Base-by-base conservation (phyloP, 2,329 filamentous ascomycete species). In the Paramyrothecium sp. region DNA sequence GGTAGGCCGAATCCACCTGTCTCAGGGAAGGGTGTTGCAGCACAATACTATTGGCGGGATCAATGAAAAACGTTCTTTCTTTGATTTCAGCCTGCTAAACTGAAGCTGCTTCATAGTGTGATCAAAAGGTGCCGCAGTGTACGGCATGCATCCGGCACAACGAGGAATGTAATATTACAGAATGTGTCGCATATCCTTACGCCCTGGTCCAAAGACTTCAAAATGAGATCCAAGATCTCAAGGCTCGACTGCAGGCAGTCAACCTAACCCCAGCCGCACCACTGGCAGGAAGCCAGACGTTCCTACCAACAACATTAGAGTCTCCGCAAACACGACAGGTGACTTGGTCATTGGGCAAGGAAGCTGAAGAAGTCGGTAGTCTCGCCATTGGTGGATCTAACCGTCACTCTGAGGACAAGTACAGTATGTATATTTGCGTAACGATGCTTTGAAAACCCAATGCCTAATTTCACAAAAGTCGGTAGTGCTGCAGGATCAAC, bases 401-500 rank as follows among this genome's bases (percentile, higher is more conserved):
- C n/a, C 54, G 41, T 11, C 34, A 59, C 17, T 58, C 59, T 1
- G 58, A 64, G n/a, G 57, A 56, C 4, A 60, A 61, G 38, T 66
- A 66, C 23, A 60, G 65, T 67, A 20, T 47, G 49, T 54, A 30
- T 10, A 30, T 5, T 30, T 30, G 26, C 26, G 4, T 30, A 5
- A 10, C 26, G 5, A 30, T 30, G 5, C 26, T 30, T 10, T 10
- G 26, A 30, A 30, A 30, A 30, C 26, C 10, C 26, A 30, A 10
- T 30, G 26, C 26, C 10, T 30, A 30, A 30, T 10, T 30, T 5
- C 26, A 30, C 10, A 10, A 30, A 13, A 67, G 65, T 65, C 26
- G 64, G 63, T 1, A 65, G 61, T 30, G 63, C 64, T 13, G 58
- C 64, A 11, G 65, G 64, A 3, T 66, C 65, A 33, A 67, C 65